phyloP scores from a whole-genome alignment of 495 filamentous ascomycete genomes.

The Hyaloscypha bicolor region DNA sequence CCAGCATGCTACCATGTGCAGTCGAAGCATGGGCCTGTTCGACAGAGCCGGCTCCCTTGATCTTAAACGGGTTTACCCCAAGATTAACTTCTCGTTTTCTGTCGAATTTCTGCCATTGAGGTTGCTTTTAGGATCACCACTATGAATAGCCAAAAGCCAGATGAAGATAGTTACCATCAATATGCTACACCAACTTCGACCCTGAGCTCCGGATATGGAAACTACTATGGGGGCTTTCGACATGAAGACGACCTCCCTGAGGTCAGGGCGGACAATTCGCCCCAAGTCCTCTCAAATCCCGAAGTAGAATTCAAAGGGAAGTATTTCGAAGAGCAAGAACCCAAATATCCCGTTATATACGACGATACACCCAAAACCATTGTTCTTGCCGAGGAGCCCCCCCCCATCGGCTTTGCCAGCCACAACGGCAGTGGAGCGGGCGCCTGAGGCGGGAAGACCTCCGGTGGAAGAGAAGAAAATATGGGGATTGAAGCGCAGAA shows the following conservation, averaged over 20 bases:
- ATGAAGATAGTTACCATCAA: neutral
- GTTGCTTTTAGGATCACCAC: neutral
- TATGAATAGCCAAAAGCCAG: neutral
- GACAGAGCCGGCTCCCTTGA: too few relatives aligned
- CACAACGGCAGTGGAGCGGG: neutral
- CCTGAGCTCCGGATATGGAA: neutral
- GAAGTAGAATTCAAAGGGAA: neutral
- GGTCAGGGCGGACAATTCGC: neutral
- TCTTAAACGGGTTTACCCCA: too few relatives aligned
- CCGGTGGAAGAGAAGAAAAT: neutral
- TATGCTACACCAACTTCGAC: neutral
- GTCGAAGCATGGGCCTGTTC: too few relatives aligned
- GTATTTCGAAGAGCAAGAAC: neutral
- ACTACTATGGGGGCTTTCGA: neutral
- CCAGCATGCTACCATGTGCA: too few relatives aligned
- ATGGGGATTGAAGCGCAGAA: neutral
- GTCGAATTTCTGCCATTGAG: neutral
- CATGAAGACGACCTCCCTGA: neutral
- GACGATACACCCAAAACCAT: neutral
- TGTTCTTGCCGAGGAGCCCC: neutral
- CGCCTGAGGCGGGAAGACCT: neutral
- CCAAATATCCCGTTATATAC: neutral
- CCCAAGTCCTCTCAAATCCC: neutral
- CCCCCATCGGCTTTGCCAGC: neutral
- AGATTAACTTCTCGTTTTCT: neutral